Evolutionary conservation across 495 filamentous ascomycete species (phyloP).

Genomic region (Cenococcum geophilum): DNA sequence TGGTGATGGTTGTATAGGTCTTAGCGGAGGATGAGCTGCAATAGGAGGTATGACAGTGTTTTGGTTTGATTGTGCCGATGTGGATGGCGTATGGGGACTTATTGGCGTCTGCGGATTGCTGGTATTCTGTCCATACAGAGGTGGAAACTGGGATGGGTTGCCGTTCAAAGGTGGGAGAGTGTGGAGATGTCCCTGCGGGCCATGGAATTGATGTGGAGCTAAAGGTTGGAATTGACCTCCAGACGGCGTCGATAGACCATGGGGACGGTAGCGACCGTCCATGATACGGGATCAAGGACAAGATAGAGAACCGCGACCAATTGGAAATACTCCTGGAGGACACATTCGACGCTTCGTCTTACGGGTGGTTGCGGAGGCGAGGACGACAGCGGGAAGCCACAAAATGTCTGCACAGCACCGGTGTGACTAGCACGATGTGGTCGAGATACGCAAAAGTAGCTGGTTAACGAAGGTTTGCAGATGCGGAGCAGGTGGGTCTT

Average conservation of each 20-base stretch:
- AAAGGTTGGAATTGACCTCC: constrained; percentile 25
- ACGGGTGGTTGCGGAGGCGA: constrained; percentile 6
- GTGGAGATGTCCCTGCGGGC: constrained; percentile 19
- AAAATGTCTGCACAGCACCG: constrained; percentile 13
- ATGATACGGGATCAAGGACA: constrained; percentile 26
- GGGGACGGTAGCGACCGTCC: constrained; percentile 31
- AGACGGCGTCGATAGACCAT: constrained; percentile 16
- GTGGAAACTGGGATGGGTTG: constrained; percentile 17
- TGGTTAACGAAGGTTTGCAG: neutral
- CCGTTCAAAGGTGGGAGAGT: constrained; percentile 26
- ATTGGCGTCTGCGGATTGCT: constrained; percentile 28
- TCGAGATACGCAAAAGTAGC: neutral
- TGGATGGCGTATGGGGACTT: constrained; percentile 22
- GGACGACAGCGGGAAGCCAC: constrained; percentile 8
- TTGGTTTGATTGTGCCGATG: constrained; percentile 12
- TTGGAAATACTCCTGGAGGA: constrained; percentile 4
- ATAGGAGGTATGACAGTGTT: constrained; percentile 24
- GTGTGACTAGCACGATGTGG: constrained; percentile 6
- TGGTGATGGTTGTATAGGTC: constrained; percentile 29
- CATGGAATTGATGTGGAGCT: constrained; percentile 23
- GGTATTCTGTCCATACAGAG: constrained; percentile 23
- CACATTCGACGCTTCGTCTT: constrained; percentile 22
- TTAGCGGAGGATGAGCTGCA: constrained; percentile 23
- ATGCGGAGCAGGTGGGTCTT: constrained; percentile 6
- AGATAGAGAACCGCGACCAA: constrained; percentile 19